Evolutionary conservation across 495 filamentous ascomycete species (phyloP).

Genomic region (Amphirosellinia nigrospora): DNA sequence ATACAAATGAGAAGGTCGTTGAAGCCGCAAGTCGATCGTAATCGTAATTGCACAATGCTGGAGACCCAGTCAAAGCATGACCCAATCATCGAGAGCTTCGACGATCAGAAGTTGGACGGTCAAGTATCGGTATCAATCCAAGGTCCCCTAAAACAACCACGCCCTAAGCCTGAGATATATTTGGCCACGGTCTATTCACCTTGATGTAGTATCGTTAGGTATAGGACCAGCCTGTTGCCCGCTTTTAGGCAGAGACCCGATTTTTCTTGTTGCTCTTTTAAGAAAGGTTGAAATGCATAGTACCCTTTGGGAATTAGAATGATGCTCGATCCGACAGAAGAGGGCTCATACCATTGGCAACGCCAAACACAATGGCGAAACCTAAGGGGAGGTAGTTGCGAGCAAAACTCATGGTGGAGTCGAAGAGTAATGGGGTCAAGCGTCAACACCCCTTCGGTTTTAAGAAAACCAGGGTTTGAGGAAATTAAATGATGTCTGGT

Average conservation of each 20-base stretch:
- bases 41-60: not conserved
- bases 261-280: slow-evolving; percentile 46
- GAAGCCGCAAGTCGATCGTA: not conserved
- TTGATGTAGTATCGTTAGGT: slow-evolving; percentile 24
- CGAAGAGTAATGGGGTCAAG: not conserved
- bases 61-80: not conserved
- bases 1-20: not conserved
- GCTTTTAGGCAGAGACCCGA: slow-evolving; percentile 26
- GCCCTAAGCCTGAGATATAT: not conserved
- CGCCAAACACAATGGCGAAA: slow-evolving; percentile 38
- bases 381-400: slow-evolving; percentile 33
- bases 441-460: not conserved
- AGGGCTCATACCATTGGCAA: slow-evolving; percentile 41
- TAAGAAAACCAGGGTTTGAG: not conserved
- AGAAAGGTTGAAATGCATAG: slow-evolving; percentile 49
- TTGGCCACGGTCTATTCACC: not conserved
- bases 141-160: not conserved
- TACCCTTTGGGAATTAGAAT: slow-evolving; percentile 44
- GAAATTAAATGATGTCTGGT: not conserved
- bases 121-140: not conserved
- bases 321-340: slow-evolving; percentile 22
- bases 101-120: not conserved
- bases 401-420: slow-evolving; percentile 34
- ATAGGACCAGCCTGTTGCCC: slow-evolving; percentile 2
- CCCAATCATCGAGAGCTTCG: not conserved